Evolutionary conservation across 129 eudicot species (phyloP).

Genomic region (carrot (Daucus carota)): DNA sequence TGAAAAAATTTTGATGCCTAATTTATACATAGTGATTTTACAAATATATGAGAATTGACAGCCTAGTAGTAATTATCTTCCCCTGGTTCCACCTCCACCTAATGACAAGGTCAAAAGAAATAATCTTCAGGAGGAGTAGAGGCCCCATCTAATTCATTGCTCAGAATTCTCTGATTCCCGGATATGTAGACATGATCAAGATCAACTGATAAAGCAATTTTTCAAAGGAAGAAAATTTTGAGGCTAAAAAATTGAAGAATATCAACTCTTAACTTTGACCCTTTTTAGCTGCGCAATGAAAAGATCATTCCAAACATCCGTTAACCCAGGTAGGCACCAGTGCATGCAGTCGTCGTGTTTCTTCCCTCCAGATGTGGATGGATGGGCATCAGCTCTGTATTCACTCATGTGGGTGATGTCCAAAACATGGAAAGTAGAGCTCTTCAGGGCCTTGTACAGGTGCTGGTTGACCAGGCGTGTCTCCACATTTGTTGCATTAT

Average conservation of each 20-base stretch:
- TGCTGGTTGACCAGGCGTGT: conserved; percentile 76
- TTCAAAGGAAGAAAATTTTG: background rate
- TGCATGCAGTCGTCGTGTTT: conserved; percentile 99
- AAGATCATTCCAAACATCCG: conserved; percentile 92
- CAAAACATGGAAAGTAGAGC: conserved; percentile 47
- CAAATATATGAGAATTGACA: background rate
- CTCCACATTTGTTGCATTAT: conserved; percentile 87
- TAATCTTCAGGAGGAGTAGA: background rate
- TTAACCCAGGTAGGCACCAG: conserved; percentile 97
- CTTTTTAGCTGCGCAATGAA: conserved; percentile 43
- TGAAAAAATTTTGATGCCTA: background rate
- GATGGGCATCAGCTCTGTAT: conserved; percentile 95
- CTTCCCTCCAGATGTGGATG: conserved; percentile 88
- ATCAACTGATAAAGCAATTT: background rate
- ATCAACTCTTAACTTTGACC: conserved; percentile 23
- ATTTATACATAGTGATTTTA: background rate
- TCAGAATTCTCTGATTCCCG: background rate
- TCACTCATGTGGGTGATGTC: conserved; percentile 83
- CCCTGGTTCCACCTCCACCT: background rate
- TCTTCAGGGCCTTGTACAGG: conserved; percentile 53
- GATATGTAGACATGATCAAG: background rate
- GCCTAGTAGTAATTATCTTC: background rate
- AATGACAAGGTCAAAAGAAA: background rate
- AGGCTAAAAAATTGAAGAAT: background rate
- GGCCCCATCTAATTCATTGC: background rate